A percentile compares a stretch with the other conserved stretches of the same genome.
Conservation (phyloP, 2,329 filamentous ascomycete species). For the Calonectria ilicicola region DNA sequence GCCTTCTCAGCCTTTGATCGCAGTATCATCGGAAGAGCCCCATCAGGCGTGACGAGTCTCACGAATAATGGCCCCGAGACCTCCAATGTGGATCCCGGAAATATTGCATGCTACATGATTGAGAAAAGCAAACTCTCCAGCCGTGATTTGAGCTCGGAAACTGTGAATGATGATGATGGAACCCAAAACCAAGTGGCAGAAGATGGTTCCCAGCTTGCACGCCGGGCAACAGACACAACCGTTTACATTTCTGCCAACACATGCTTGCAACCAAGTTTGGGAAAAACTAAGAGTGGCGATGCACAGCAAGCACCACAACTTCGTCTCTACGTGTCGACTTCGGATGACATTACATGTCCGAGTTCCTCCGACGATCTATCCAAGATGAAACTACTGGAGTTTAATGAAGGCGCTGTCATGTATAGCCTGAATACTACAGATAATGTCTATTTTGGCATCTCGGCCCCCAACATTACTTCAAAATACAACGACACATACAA, state of each 20-base stretch:
- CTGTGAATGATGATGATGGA: slow-evolving; percentile 16
- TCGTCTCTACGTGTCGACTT: slow-evolving; percentile 80
- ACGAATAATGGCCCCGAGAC: slow-evolving; percentile 73
- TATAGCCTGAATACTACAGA: slow-evolving; percentile 70
- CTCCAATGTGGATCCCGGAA: slow-evolving; percentile 72
- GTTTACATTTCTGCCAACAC: slow-evolving; percentile 90
- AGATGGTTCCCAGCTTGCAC: slow-evolving; percentile 24
- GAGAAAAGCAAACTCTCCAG: slow-evolving; percentile 44
- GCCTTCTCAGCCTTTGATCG: slow-evolving; percentile 72
- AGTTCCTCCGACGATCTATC: slow-evolving; percentile 35
- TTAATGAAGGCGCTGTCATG: slow-evolving; percentile 78
- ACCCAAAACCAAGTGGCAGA: background rate
- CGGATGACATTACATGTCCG: slow-evolving; percentile 46
- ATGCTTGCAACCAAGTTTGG: slow-evolving; percentile 77
- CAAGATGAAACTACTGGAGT: slow-evolving; percentile 52
- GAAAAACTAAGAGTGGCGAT: slow-evolving; percentile 21
- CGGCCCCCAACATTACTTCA: slow-evolving; percentile 73
- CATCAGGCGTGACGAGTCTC: slow-evolving; percentile 61
- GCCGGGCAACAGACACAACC: slow-evolving; percentile 51
- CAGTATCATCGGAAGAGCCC: slow-evolving; percentile 72
- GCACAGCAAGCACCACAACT: slow-evolving; percentile 73
- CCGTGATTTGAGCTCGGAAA: slow-evolving; percentile 26
- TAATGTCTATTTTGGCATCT: slow-evolving; percentile 82
- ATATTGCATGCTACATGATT: slow-evolving; percentile 60
- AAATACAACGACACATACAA: slow-evolving; percentile 77